phyloP scores from a whole-genome alignment of 2,329 filamentous ascomycete genomes.

The Aspergillus spinulosporus region DNA sequence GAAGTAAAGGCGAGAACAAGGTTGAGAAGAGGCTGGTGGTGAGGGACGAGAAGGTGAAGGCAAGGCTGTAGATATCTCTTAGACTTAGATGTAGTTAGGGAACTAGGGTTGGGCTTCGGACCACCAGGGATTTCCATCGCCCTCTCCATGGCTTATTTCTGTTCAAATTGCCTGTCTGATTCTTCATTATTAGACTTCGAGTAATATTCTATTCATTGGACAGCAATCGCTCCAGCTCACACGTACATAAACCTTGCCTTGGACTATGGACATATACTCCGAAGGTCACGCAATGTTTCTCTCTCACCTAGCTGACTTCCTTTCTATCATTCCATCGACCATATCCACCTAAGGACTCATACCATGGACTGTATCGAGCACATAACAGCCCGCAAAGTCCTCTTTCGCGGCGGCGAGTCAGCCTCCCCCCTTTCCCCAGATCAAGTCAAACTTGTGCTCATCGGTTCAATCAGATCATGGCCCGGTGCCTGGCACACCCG shows the following conservation, averaged over 20 bases:
- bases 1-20: neutral
- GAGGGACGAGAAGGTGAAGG: constrained; percentile 10
- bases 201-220: neutral
- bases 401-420: constrained; percentile 8
- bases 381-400: constrained; percentile 2
- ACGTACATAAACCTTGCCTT: neutral
- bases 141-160: neutral
- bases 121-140: neutral
- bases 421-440: neutral
- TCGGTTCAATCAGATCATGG: neutral
- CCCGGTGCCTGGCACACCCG: constrained; percentile 5
- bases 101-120: neutral
- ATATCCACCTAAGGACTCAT: neutral
- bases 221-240: neutral
- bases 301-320: neutral
- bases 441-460: too few relatives aligned
- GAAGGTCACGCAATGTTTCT: neutral
- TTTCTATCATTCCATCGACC: neutral
- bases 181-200: neutral
- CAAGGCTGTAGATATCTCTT: constrained; percentile 16
- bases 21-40: constrained; percentile 18
- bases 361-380: constrained; percentile 10
- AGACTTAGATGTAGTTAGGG: neutral
- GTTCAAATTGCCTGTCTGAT: neutral
- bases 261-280: neutral